Evolutionary conservation across 192 early-diverging fungal species (phyloP), one percentile per base, ranked within the genome.

Genomic region (Umbelopsis sp.): DNA sequence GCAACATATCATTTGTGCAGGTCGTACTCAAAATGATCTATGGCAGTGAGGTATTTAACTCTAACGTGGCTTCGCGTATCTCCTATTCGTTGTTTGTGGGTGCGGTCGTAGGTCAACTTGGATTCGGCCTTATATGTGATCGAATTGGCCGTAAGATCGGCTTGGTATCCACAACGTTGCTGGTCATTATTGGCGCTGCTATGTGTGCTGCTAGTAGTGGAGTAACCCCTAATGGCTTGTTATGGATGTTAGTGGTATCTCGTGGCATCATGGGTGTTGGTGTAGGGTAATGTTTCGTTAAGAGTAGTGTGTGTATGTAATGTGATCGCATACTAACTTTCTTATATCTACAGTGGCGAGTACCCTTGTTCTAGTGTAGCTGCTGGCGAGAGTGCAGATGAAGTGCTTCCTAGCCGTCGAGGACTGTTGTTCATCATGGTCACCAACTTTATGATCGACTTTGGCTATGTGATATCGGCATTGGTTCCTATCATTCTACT

Each of bases 301-400:
- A 9, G 23, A 11, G 2, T 12, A 25, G n/a, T 88, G 0, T 23
- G 18, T 53, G 27, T 51, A 15, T 22, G 50, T 51, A 15, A 51
- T 12, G 13, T 21, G 18, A 23, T 46, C 37, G n/a, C 25, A 0
- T 65, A 1, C 15, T 68, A 7, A 49, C 18, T 12, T 51, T 22
- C 15, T 13, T 12, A 7, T 50, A 23, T 51, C 33, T 51, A 2
- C 33, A 41, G 82, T 49, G 85, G 82, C 13, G 82, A 87, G 46
- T 86, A 86, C 50, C 85, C 85, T 58, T 82, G 81, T 69, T 80
- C 77, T n/a, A 81, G 79, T 16, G 83, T 81, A 21, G 74, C 85
- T 21, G 85, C 85, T 13, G 80, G 80, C 18, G 85, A 87, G 47
- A 80, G 83, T 22, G 79, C 85, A 12, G 83, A 87, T 50, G 83